Evolutionary conservation across 768 basidiomycete species (phyloP).

Genomic region (Hirschioporus abietinus): DNA sequence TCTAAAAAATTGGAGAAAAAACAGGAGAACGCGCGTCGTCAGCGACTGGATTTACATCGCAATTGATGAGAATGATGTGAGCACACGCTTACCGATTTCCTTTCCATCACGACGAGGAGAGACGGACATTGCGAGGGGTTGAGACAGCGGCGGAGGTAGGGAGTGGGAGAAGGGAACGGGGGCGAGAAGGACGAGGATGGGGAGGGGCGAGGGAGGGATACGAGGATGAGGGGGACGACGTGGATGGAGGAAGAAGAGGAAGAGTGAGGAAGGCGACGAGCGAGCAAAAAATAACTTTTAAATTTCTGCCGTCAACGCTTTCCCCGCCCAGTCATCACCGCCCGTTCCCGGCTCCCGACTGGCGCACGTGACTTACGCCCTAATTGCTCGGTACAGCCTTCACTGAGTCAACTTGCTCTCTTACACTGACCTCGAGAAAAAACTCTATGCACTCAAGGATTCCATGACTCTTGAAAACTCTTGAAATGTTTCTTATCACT

Average conservation of each 20-base stretch:
- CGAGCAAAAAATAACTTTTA: not conserved
- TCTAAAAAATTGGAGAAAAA: not conserved
- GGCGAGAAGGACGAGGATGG: slow-evolving; percentile 1
- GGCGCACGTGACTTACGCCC: not conserved
- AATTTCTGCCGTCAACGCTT: slow-evolving; percentile 1
- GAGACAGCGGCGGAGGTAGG: slow-evolving; percentile 1
- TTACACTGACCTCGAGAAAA: too few species aligned
- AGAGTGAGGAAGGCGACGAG: not conserved
- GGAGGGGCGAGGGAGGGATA: not conserved
- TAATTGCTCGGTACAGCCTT: not conserved
- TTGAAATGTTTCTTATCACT: too few species aligned
- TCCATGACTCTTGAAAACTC: too few species aligned
- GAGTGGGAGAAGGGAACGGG: not conserved
- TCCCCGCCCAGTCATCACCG: not conserved
- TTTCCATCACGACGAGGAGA: not conserved
- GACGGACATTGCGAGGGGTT: not conserved
- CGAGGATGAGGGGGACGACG: not conserved
- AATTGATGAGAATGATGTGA: not conserved
- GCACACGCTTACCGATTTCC: not conserved
- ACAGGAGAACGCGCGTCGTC: slow-evolving; percentile 1
- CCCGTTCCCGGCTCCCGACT: not conserved
- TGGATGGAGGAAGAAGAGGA: not conserved
- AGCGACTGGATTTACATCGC: not conserved
- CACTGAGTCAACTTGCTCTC: too few species aligned
- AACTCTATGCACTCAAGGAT: too few species aligned